A percentile compares a stretch with the other conserved stretches of the same genome.
These are phyloP conservation scores for Colletotrichum sojae DNA, from an alignment of 2,329 filamentous ascomycete species.

Conservation along the genomic window DNA sequence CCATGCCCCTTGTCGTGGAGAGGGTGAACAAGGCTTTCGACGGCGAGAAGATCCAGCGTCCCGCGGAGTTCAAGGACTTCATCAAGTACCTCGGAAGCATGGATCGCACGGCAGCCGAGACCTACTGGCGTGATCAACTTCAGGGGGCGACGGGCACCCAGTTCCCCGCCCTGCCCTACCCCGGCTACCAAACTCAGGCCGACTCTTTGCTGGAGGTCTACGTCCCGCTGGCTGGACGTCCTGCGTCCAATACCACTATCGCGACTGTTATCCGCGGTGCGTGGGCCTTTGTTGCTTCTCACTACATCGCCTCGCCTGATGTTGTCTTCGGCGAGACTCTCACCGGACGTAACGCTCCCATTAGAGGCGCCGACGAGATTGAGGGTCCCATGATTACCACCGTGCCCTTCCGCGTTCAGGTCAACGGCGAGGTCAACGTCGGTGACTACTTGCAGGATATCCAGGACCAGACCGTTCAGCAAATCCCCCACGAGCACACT, in stretches of 20 bases:
- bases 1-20: slow-evolving; percentile 64
- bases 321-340: slow-evolving; percentile 73
- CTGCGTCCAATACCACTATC: slow-evolving; percentile 61
- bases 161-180: slow-evolving; percentile 63
- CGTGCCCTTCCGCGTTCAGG: slow-evolving; percentile 66
- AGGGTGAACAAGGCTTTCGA: slow-evolving; percentile 62
- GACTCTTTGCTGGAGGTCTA: slow-evolving; percentile 69
- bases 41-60: slow-evolving; percentile 49
- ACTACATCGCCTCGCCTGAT: slow-evolving; percentile 66
- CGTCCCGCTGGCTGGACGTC: slow-evolving; percentile 54
- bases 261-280: slow-evolving; percentile 72
- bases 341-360: slow-evolving; percentile 67
- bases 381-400: slow-evolving; percentile 74
- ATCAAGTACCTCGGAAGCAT: slow-evolving; percentile 61
- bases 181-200: slow-evolving; percentile 64
- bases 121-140: slow-evolving; percentile 63
- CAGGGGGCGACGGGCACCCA: slow-evolving; percentile 60
- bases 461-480: slow-evolving; percentile 68
- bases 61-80: slow-evolving; percentile 63
- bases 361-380: slow-evolving; percentile 66
- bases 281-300: slow-evolving; percentile 69
- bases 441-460: slow-evolving; percentile 68
- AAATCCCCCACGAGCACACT: slow-evolving; percentile 76
- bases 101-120: slow-evolving; percentile 56
- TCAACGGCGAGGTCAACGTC: slow-evolving; percentile 59